Conservation (phyloP, 2,329 filamentous ascomycete genomes). For the Xylariaceae sp. region DNA sequence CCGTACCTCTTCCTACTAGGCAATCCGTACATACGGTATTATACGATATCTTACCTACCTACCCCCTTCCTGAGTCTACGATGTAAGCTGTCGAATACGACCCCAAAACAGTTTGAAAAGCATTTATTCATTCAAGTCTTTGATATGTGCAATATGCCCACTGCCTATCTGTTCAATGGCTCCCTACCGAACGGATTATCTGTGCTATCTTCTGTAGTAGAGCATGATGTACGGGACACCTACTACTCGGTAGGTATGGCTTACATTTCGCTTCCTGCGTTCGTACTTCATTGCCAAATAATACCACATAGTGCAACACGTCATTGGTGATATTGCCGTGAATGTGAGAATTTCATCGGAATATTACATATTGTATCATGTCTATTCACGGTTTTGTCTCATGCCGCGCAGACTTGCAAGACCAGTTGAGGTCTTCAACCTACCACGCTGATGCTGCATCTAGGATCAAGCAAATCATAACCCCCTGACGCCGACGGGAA, state of each 20-base stretch:
- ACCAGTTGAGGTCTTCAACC: neutral
- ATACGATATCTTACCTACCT: too few relatives aligned
- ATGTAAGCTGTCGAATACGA: too few relatives aligned
- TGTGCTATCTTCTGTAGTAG: too few relatives aligned
- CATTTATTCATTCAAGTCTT: too few relatives aligned
- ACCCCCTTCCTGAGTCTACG: too few relatives aligned
- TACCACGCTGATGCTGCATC: neutral
- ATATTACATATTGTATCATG: conserved; percentile 1
- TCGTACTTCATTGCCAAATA: neutral
- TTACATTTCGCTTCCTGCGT: neutral
- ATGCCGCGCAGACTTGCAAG: neutral
- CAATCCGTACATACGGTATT: neutral
- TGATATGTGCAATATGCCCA: too few relatives aligned
- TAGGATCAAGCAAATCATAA: conserved; percentile 5
- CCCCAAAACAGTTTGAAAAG: too few relatives aligned
- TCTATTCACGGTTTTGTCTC: conserved; percentile 15
- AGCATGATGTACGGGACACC: too few relatives aligned
- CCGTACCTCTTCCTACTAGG: neutral
- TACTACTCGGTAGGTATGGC: too few relatives aligned
- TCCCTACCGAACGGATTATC: too few relatives aligned
- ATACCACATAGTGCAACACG: neutral
- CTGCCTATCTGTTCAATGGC: too few relatives aligned
- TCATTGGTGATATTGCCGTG: neutral
- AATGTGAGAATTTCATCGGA: conserved; percentile 1
- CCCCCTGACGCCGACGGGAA: conserved; percentile 1